Evolutionary conservation across 2,329 filamentous ascomycete genomes (phyloP).

Genomic region (Akanthomyces muscarius): DNA sequence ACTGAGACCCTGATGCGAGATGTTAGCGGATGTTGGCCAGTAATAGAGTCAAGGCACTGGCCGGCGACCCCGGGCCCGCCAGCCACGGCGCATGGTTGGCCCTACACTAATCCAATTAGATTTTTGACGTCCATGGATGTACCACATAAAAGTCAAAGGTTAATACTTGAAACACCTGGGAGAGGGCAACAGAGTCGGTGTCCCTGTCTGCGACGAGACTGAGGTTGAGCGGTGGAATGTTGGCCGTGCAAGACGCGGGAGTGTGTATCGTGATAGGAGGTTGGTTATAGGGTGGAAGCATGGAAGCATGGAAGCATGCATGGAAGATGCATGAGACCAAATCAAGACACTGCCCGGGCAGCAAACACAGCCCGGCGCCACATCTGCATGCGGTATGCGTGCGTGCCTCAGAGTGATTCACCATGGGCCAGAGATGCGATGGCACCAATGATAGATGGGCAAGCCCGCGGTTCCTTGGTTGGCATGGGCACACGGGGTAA

Average conservation of each 20-base stretch:
- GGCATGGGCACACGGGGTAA: neutral
- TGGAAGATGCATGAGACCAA: neutral
- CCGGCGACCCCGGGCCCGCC: conserved; percentile 14
- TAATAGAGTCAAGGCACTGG: neutral
- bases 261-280: neutral
- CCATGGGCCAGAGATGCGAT: neutral
- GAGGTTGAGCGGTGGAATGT: neutral
- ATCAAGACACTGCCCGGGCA: neutral
- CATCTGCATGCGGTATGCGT: neutral
- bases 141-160: neutral
- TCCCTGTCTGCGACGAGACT: neutral
- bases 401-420: neutral
- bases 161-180: conserved; percentile 8
- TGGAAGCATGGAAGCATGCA: neutral
- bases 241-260: neutral
- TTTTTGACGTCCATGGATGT: neutral
- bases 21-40: neutral
- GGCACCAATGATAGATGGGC: neutral
- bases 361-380: conserved; percentile 2
- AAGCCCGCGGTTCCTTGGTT: neutral
- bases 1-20: neutral
- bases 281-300: neutral
- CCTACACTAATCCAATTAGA: conserved; percentile 5
- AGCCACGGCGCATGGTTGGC: conserved; percentile 1
- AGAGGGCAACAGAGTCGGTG: neutral